Conservation (phyloP, 2,329 filamentous ascomycete species). For the Drechslerella dactyloides region DNA sequence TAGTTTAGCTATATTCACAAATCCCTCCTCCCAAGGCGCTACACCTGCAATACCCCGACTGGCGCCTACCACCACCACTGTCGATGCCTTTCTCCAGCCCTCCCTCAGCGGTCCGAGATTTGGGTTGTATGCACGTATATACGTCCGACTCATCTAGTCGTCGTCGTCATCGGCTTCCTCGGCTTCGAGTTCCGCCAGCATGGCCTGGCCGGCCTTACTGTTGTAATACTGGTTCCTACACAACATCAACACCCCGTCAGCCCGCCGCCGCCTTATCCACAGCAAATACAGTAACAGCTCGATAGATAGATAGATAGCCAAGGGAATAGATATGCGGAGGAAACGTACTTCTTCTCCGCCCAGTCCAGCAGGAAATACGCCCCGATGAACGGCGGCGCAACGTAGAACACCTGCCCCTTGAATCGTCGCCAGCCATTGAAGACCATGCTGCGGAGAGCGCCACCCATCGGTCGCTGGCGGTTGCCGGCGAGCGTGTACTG, state of each 20-base stretch:
- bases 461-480: conserved; percentile 85
- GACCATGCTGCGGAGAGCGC: conserved; percentile 77
- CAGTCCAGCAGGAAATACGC: conserved; percentile 87
- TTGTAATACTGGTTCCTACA: conserved; percentile 43
- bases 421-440: conserved; percentile 95
- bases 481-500: conserved; percentile 82
- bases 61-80: too few relatives aligned
- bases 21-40: too few relatives aligned
- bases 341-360: conserved; percentile 78
- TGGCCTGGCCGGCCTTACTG: conserved; percentile 33
- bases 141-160: conserved; percentile 18
- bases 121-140: too few relatives aligned
- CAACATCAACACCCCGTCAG: background rate
- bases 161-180: background rate
- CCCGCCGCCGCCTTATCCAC: background rate
- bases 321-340: conserved; percentile 41
- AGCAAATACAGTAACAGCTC: background rate
- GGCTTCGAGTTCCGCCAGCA: conserved; percentile 9
- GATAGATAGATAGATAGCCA: too few relatives aligned
- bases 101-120: too few relatives aligned
- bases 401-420: conserved; percentile 85
- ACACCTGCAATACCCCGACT: too few relatives aligned
- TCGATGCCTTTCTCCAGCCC: too few relatives aligned
- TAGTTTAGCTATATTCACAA: too few relatives aligned
- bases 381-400: conserved; percentile 76